Percentiles rank a stretch among this genome's conserved stretches.
These are phyloP conservation scores for Fraxinus americana DNA, from an alignment of 257 asterid genomes.

Conservation along the genomic window DNA sequence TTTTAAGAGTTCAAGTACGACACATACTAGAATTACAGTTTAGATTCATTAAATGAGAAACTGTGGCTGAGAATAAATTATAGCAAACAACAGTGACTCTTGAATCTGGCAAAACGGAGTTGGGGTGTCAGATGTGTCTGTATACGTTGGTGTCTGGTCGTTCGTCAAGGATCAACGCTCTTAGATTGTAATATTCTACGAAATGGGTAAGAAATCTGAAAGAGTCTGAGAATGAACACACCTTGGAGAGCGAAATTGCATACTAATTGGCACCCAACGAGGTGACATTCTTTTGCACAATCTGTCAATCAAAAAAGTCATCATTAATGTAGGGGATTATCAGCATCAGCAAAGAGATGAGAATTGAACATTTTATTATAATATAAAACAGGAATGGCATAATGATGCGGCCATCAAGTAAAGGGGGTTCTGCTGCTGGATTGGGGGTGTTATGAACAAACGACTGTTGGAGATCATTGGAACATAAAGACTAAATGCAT, in stretches of 20 bases:
- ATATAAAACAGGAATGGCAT: not conserved
- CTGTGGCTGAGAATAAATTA: not conserved
- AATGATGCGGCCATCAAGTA: not conserved
- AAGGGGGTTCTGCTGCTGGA: not conserved
- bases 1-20: not conserved
- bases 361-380: not conserved
- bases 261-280: constrained; percentile 43
- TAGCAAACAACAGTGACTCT: not conserved
- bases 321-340: not conserved
- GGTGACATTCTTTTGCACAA: constrained; percentile 60
- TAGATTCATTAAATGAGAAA: not conserved
- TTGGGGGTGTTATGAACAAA: not conserved
- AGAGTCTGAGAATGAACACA: not conserved
- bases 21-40: not conserved
- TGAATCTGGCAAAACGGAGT: not conserved
- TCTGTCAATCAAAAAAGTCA: constrained; percentile 46
- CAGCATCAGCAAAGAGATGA: constrained; percentile 4
- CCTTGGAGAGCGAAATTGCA: not conserved
- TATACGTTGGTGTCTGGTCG: not conserved
- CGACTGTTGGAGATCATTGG: no score
- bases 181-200: not conserved
- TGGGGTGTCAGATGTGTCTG: not conserved
- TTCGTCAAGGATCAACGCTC: not conserved
- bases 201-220: not conserved
- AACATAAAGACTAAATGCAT: no score